A percentile compares a stretch with the other conserved stretches of the same genome.
phyloP scores from a whole-genome alignment of 148 eudicot genomes.

The Nepenthes mirabilis region DNA sequence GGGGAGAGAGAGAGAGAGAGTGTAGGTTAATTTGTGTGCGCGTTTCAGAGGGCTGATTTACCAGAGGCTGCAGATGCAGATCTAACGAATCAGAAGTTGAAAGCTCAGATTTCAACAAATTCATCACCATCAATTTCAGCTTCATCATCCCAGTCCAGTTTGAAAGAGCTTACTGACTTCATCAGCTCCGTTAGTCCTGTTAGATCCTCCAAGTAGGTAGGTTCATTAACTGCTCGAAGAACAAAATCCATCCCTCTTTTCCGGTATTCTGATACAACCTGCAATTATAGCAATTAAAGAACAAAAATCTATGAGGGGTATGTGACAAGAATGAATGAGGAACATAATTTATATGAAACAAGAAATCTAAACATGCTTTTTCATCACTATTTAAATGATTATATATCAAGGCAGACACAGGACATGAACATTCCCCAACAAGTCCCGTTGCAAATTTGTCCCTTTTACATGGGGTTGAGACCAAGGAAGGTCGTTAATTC shows the following conservation, averaged over 20 bases:
- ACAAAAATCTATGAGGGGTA: too few species aligned
- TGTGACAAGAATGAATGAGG: too few species aligned
- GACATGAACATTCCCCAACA: too few species aligned
- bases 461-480: too few species aligned
- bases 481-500: too few species aligned
- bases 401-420: too few species aligned
- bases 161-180: slow-evolving; percentile 51
- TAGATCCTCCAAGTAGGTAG: slow-evolving; percentile 85
- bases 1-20: too few species aligned
- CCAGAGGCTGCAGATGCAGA: not conserved
- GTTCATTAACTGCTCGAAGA: slow-evolving; percentile 84
- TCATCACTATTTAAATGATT: too few species aligned
- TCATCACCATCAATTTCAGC: slow-evolving; percentile 34
- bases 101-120: slow-evolving; percentile 39
- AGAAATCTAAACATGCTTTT: too few species aligned
- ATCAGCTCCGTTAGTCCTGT: slow-evolving; percentile 82
- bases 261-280: slow-evolving; percentile 76
- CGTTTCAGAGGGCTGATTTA: not conserved
- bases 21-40: too few species aligned
- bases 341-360: too few species aligned
- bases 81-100: not conserved
- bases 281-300: slow-evolving; percentile 9
- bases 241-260: slow-evolving; percentile 60
- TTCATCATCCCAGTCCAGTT: slow-evolving; percentile 70
- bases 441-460: too few species aligned